A percentile compares a stretch with the other conserved stretches of the same genome.
Evolutionary conservation across 306 rosid genomes (phyloP).

Genomic region (Medicago lupulina): DNA sequence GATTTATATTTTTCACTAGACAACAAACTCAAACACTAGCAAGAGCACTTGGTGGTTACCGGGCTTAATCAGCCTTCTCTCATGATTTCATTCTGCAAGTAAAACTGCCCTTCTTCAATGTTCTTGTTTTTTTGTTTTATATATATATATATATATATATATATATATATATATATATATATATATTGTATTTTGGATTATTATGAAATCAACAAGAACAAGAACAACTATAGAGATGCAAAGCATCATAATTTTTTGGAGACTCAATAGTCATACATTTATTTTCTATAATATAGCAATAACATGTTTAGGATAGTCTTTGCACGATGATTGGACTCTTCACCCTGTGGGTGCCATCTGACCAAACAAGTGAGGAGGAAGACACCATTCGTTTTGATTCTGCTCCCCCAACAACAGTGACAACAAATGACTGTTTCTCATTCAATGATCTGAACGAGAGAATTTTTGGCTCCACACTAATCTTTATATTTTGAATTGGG

Average conservation of each 20-base stretch:
- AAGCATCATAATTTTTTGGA: background rate
- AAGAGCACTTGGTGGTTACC: conserved; percentile 30
- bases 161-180: no score
- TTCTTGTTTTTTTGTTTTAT: no score
- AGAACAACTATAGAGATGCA: background rate
- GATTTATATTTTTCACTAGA: conserved; percentile 25
- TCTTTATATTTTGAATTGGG: background rate
- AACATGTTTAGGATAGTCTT: background rate
- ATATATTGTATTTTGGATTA: no score
- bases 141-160: no score
- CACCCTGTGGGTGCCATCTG: background rate
- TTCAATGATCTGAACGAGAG: background rate
- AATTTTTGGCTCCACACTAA: background rate
- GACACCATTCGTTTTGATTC: no score
- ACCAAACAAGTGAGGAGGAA: conserved; percentile 2
- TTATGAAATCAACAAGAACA: background rate
- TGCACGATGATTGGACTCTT: background rate
- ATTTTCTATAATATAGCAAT: background rate
- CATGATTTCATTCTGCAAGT: conserved; percentile 33
- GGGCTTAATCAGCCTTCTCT: conserved; percentile 28
- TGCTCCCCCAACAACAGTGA: background rate
- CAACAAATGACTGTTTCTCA: conserved; percentile 16
- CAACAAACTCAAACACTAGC: conserved; percentile 12
- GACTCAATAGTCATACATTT: background rate
- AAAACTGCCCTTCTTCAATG: no score